Evolutionary conservation across 495 filamentous ascomycete species (phyloP).

Genomic region (Penicillium robsamsonii): DNA sequence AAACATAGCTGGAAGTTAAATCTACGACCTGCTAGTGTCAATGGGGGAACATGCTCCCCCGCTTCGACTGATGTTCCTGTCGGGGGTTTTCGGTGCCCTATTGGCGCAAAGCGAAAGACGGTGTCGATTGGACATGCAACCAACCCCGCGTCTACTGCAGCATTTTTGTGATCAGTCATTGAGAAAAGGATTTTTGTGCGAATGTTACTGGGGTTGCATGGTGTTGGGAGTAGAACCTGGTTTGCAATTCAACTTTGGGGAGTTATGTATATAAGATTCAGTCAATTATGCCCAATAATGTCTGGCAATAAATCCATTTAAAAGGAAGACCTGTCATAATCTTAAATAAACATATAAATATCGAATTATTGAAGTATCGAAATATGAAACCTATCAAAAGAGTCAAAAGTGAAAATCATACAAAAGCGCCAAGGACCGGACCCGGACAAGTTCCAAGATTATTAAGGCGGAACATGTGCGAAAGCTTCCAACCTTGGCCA

Average conservation of each 20-base stretch:
- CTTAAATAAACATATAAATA: neutral
- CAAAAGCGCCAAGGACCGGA: constrained; percentile 6
- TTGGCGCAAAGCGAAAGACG: constrained; percentile 12
- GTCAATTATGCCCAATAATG: neutral
- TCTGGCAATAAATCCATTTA: neutral
- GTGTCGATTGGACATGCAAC: constrained; percentile 7
- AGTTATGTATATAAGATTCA: constrained; percentile 10
- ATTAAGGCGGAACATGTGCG: constrained; percentile 11
- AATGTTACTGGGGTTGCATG: constrained; percentile 12
- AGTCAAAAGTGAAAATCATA: neutral
- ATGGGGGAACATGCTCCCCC: neutral
- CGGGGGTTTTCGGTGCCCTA: constrained; percentile 1
- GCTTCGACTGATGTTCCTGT: constrained; percentile 1
- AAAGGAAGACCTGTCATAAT: neutral
- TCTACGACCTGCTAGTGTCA: neutral
- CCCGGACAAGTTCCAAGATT: constrained; percentile 3
- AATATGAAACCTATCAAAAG: neutral
- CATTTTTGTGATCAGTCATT: constrained; percentile 7
- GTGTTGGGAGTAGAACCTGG: constrained; percentile 11
- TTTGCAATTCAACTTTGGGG: neutral
- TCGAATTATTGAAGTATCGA: neutral
- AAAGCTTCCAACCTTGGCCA: constrained; percentile 4
- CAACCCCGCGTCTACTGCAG: constrained; percentile 6
- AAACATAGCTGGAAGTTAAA: neutral
- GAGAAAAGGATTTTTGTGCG: neutral